Base-by-base conservation (phyloP, 129 eudicot genomes). In the Sambucus nigra region DNA sequence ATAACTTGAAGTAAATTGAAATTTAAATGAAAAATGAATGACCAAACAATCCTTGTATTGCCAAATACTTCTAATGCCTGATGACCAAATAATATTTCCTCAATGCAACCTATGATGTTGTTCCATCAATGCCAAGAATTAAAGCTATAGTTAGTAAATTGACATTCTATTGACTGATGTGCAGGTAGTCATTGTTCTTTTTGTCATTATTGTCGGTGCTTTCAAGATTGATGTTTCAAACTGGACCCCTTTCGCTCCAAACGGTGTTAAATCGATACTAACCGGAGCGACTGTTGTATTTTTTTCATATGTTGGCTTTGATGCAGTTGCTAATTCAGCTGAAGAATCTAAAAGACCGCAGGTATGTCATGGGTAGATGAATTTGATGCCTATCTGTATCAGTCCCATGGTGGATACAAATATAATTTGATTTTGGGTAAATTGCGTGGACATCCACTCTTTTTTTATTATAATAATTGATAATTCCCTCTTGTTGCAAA, bases 301-400 rank as follows among this genome's bases (percentile, higher is more conserved):
- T 69, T 92, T 92, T 51, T 94, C 99, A 42, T 92, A 86, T 65
- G 99, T 86, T 46, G 99, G 99, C 61, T 92, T 92, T 66, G 99
- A 92, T 75, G 99, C 99, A 48, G 99, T 92, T 69, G 99, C 96
- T 46, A 92, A 92, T 75, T 92, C 99, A 60, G 99, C 99, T 7
- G 99, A 92, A 80, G 99, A 92, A 75, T 82, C 94, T 33, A 92
- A 86, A 69, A 77, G 74, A 27, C 99, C 99, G 9, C 96, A 92
- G 87, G 99, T 92, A 72, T 28, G 39, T 32, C 38, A 13, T 49
- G 39, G 19, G 32, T 56, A 18, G 25, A 19, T 56, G 7, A 31
- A 41, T 58, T 56, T 40, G 31, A 17, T 20, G 21, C 15, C 2
- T 48, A 58, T 49, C 47, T 25, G 38, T 42, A 41, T 15, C 17